Base-by-base conservation (phyloP, 1,284 basidiomycete genomes). In the Trichosporon ovoides region DNA sequence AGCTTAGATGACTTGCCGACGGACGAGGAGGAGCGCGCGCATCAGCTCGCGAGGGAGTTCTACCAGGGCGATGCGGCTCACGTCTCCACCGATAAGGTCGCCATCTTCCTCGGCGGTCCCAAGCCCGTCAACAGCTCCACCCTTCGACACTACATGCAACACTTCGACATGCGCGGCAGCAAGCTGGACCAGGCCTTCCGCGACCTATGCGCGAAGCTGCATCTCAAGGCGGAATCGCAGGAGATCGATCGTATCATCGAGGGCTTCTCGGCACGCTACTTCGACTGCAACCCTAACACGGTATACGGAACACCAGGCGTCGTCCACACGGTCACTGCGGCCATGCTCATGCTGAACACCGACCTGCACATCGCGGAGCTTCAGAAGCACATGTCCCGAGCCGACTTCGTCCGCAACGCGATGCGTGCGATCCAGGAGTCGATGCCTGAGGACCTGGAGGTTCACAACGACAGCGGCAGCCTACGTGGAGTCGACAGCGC, bases 181-280 rank as follows among this genome's bases (percentile, higher is more conserved):
- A 82, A 91, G 57, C 80, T 98, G 22, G 95, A 98, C 72, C 81
- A 85, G 57, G 94, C 95, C 1, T 96, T 99, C 77, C 83, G 91
- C 58, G 84, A 85, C 33, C 80, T 99, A 5, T 98, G 94, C 73
- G 85, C 85, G 20, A 96, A 95, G 74, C 82, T 99, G 3, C 96
- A 85, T 74, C 83, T 98, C 58, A 93, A 92, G 72, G 95, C 87
- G 1, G 95, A 99, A 78, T 96, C 95, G 0, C 96, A 98, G 73
- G 94, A 98, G 77, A 87, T 99, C 37, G 96, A 98, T 75, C 86
- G 95, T 38, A 96, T 99, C 66, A 81, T 99, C 18, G 89, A 89
- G 65, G 87, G 87, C 61, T 98, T 98, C 69, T 89, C 88, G 62
- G 81, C 85, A 46, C 83, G 91, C 9, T 99, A 89, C 77, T 93